These are phyloP conservation scores for Colletotrichum orchidophilum DNA, from an alignment of 2,329 filamentous ascomycete genomes.

Conservation along the genomic window DNA sequence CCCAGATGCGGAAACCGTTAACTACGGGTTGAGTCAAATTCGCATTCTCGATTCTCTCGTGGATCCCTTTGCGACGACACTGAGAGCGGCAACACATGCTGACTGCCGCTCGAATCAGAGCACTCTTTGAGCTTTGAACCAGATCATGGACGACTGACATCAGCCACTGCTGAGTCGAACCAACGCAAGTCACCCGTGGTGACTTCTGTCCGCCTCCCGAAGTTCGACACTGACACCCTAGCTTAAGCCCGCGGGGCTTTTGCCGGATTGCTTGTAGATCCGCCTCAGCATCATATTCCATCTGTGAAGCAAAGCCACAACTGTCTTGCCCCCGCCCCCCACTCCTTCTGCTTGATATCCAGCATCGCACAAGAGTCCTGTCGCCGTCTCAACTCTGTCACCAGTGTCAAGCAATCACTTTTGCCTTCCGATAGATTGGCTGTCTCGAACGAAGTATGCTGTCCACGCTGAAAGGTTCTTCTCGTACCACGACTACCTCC, in stretches of 20 bases:
- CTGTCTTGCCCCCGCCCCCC: not conserved
- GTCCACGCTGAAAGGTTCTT: not conserved
- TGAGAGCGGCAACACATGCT: not conserved
- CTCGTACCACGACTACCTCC: not conserved
- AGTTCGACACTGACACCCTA: not conserved
- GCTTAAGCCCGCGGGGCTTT: not conserved
- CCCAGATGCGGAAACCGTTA: not conserved
- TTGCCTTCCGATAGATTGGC: conserved; percentile 3
- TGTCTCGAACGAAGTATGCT: not conserved
- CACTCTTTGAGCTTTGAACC: conserved; percentile 3
- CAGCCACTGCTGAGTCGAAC: not conserved
- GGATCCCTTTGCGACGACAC: not conserved
- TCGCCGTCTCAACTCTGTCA: not conserved
- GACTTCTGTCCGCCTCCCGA: not conserved
- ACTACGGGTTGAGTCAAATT: not conserved
- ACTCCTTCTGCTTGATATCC: not conserved
- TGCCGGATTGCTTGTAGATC: not conserved
- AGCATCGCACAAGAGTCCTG: not conserved
- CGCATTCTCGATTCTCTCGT: not conserved
- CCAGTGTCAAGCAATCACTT: conserved; percentile 1
- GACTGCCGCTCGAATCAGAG: conserved; percentile 29
- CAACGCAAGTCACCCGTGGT: conserved; percentile 11
- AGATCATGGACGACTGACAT: conserved; percentile 3
- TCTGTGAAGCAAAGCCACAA: not conserved
- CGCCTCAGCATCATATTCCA: not conserved